Evolutionary conservation across 805 yeast species (phyloP).

Genomic region (Starmerella apicola): DNA sequence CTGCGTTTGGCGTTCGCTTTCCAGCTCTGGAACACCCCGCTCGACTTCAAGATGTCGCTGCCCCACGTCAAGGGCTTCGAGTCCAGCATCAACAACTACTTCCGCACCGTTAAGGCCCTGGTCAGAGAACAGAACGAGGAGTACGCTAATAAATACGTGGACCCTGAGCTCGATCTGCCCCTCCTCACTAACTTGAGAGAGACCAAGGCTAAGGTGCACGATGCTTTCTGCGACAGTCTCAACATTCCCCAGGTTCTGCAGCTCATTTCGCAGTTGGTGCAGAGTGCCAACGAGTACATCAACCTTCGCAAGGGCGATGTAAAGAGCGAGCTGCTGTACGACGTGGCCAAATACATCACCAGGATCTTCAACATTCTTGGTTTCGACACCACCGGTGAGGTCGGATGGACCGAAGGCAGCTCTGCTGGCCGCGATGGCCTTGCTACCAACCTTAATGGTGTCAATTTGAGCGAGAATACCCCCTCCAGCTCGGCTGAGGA

Average conservation of each 20-base stretch:
- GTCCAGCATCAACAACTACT: constrained; percentile 64
- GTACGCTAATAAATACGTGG: constrained; percentile 45
- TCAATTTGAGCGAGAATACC: constrained; percentile 6
- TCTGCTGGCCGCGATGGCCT: no score
- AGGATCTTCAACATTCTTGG: constrained; percentile 64
- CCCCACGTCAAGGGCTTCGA: constrained; percentile 69
- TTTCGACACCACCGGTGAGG: constrained; percentile 46
- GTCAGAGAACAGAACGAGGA: constrained; percentile 45
- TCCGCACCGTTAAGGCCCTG: constrained; percentile 76
- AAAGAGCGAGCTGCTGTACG: constrained; percentile 53
- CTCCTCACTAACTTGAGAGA: constrained; percentile 38
- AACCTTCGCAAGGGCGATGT: constrained; percentile 33
- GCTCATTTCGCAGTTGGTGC: constrained; percentile 52
- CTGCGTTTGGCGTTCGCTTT: constrained; percentile 81
- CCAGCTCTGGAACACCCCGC: constrained; percentile 82
- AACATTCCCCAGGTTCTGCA: constrained; percentile 67
- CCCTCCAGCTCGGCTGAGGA: constrained; percentile 41
- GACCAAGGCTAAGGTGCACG: constrained; percentile 51
- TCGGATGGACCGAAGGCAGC: constrained; percentile 57
- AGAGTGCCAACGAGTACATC: constrained; percentile 61
- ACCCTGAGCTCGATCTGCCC: constrained; percentile 36
- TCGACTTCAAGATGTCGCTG: constrained; percentile 80
- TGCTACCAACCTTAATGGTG: no score
- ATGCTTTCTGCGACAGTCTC: constrained; percentile 79
- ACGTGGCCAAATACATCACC: constrained; percentile 56